A percentile compares a stretch with the other conserved stretches of the same genome.
phyloP scores from a whole-genome alignment of 2,329 filamentous ascomycete genomes.

The Phyllosticta capitalensis region DNA sequence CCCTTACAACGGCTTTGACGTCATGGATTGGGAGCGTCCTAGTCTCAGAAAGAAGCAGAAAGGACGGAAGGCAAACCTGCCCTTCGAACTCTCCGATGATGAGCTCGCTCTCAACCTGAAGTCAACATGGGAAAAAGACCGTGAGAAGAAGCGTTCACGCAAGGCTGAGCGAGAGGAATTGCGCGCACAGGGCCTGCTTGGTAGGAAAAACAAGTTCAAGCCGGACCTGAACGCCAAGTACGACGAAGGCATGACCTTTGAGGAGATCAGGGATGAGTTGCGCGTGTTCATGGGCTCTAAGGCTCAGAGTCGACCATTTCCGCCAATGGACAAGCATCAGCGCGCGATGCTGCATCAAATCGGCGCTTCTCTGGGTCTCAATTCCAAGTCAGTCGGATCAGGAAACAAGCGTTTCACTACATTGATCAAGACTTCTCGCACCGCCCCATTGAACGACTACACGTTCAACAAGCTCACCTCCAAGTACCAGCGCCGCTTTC shows the following conservation, averaged over 20 bases:
- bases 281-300: slow-evolving; percentile 57
- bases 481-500: slow-evolving; percentile 1
- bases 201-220: slow-evolving; percentile 33
- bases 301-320: slow-evolving; percentile 58
- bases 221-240: slow-evolving; percentile 59
- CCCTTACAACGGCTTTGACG: slow-evolving; percentile 62
- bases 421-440: slow-evolving; percentile 64
- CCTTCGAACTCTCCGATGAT: slow-evolving; percentile 36
- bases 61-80: slow-evolving; percentile 46
- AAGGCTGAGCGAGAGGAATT: slow-evolving; percentile 40
- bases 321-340: slow-evolving; percentile 71
- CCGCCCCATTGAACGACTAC: slow-evolving; percentile 49
- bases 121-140: slow-evolving; percentile 35
- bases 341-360: slow-evolving; percentile 75
- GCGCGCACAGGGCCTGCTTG: slow-evolving; percentile 35
- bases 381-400: slow-evolving; percentile 72
- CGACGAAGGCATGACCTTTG: slow-evolving; percentile 57
- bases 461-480: slow-evolving; percentile 37
- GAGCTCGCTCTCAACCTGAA: slow-evolving; percentile 33
- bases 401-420: slow-evolving; percentile 66
- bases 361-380: slow-evolving; percentile 64
- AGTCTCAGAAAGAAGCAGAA: slow-evolving; percentile 58
- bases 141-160: slow-evolving; percentile 36
- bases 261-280: slow-evolving; percentile 64
- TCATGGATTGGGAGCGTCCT: slow-evolving; percentile 72